phyloP scores from a whole-genome alignment of 2,329 filamentous ascomycete species.

The Nigrospora oryzae region DNA sequence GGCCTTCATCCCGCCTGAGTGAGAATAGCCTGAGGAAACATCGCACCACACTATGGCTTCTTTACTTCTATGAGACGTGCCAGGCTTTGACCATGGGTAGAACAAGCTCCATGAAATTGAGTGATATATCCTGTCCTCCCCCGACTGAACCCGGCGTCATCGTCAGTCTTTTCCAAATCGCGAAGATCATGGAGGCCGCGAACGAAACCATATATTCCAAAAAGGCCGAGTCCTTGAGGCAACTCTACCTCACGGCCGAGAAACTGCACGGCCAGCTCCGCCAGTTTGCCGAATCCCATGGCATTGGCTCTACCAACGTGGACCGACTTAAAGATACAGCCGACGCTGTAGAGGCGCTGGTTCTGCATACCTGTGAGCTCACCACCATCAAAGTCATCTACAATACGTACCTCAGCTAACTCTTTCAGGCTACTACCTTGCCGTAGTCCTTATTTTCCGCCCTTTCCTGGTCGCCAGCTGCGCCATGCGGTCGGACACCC shows the following conservation, averaged over 20 bases:
- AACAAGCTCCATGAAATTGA: slow-evolving; percentile 9
- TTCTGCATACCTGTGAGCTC: slow-evolving; percentile 8
- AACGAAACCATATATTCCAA: slow-evolving; percentile 12
- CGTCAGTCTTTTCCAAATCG: slow-evolving; percentile 10
- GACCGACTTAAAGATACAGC: background rate
- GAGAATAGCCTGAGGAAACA: slow-evolving; percentile 13
- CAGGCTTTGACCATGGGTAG: slow-evolving; percentile 12
- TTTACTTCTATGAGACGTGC: slow-evolving; percentile 19
- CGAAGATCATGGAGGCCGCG: slow-evolving; percentile 11
- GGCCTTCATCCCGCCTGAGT: slow-evolving; percentile 6
- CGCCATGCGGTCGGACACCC: slow-evolving; percentile 7
- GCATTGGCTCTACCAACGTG: slow-evolving; percentile 8
- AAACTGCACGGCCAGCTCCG: slow-evolving; percentile 11
- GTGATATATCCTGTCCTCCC: slow-evolving; percentile 14
- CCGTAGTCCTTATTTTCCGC: slow-evolving; percentile 13
- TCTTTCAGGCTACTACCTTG: slow-evolving; percentile 10
- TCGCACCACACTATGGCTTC: slow-evolving; percentile 17
- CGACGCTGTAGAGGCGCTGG: slow-evolving; percentile 5
- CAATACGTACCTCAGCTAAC: too few species aligned
- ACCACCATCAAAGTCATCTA: background rate
- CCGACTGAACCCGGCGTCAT: slow-evolving; percentile 10
- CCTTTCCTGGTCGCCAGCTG: slow-evolving; percentile 16
- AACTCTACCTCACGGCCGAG: slow-evolving; percentile 15
- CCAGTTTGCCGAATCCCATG: slow-evolving; percentile 10
- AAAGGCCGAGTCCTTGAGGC: slow-evolving; percentile 14